These are phyloP conservation scores for Aschersonia sp. DNA, from an alignment of 2,329 filamentous ascomycete genomes.

Conservation along the genomic window DNA sequence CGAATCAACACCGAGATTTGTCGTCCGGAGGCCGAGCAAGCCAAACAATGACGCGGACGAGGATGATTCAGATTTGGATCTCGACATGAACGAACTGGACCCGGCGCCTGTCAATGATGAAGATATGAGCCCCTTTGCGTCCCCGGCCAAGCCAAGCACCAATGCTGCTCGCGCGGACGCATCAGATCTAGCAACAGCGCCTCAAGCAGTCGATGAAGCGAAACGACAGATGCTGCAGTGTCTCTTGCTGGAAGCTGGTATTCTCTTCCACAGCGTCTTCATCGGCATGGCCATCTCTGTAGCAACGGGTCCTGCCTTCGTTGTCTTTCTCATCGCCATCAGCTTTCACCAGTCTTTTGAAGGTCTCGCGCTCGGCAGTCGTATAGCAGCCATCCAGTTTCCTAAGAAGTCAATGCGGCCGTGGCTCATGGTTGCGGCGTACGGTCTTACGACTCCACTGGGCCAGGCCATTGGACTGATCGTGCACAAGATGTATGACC, in stretches of 20 bases:
- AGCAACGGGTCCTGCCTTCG: conserved; percentile 63
- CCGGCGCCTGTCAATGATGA: conserved; percentile 16
- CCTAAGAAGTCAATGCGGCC: conserved; percentile 59
- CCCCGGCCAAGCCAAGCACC: conserved; percentile 13
- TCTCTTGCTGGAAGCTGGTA: conserved; percentile 66
- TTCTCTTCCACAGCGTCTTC: conserved; percentile 74
- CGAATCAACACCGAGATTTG: conserved; percentile 29
- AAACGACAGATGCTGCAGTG: conserved; percentile 62
- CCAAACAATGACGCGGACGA: conserved; percentile 17
- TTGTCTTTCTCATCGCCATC: conserved; percentile 69
- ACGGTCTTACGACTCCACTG: conserved; percentile 64
- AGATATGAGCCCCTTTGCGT: conserved; percentile 14
- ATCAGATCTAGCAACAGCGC: conserved; percentile 9
- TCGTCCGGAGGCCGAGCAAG: conserved; percentile 10
- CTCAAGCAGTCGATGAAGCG: conserved; percentile 36
- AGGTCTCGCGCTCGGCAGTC: conserved; percentile 70
- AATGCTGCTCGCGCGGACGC: neutral
- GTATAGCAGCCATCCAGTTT: conserved; percentile 75
- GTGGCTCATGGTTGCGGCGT: conserved; percentile 70
- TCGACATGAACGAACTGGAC: conserved; percentile 48
- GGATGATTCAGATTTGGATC: conserved; percentile 41
- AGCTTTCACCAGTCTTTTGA: conserved; percentile 83
- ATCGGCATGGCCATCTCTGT: conserved; percentile 81
- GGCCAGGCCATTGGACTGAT: conserved; percentile 72
- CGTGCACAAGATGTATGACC: conserved; percentile 69